These are phyloP conservation scores for Periconia sp. DNA, from an alignment of 2,329 filamentous ascomycete species.

Conservation along the genomic window DNA sequence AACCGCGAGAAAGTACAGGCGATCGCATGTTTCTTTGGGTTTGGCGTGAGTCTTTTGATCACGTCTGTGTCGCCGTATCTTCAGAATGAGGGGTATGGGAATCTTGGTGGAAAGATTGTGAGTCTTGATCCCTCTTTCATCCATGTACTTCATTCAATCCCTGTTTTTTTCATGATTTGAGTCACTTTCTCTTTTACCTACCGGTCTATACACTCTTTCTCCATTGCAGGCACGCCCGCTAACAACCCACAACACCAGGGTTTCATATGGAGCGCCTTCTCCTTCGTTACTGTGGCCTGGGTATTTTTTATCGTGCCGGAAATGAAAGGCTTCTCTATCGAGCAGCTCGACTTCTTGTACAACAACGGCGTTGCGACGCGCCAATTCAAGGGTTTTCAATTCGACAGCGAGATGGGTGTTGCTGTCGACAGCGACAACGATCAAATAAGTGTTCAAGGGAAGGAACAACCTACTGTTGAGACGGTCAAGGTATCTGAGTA, in stretches of 20 bases:
- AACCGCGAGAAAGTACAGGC: conserved; percentile 33
- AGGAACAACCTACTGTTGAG: background rate
- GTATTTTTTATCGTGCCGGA: conserved; percentile 27
- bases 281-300: conserved; percentile 20
- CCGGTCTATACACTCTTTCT: background rate
- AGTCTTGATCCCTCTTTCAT: conserved; percentile 1
- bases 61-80: conserved; percentile 36
- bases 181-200: no score
- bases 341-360: conserved; percentile 13
- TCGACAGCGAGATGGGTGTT: background rate
- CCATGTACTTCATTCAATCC: no score
- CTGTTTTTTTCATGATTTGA: no score
- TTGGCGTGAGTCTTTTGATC: conserved; percentile 25
- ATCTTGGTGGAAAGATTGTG: conserved; percentile 21
- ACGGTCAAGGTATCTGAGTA: background rate
- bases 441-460: background rate
- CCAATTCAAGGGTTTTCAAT: conserved; percentile 7
- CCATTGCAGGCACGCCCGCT: background rate
- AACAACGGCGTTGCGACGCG: conserved; percentile 6
- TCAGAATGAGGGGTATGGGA: conserved; percentile 24
- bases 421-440: background rate
- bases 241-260: conserved; percentile 1
- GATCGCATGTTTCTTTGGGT: conserved; percentile 27
- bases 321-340: conserved; percentile 12
- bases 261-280: conserved; percentile 25